Base-by-base conservation (phyloP, 2,329 filamentous ascomycete genomes). In the Fusarium drepaniforme region DNA sequence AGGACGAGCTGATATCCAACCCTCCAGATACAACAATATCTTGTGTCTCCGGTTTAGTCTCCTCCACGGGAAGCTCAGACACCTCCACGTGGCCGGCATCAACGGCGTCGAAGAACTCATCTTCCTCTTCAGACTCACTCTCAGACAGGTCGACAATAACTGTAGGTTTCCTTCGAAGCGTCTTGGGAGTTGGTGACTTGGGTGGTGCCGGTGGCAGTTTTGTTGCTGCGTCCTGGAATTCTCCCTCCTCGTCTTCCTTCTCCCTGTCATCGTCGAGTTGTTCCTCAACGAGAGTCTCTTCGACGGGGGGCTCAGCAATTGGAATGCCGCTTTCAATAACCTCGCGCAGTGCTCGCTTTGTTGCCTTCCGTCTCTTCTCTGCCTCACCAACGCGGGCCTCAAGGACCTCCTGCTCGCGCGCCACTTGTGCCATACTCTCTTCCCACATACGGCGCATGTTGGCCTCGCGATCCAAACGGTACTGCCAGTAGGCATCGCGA, bases 371-470 rank as follows among this genome's bases (percentile, higher is more conserved):
- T 87, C 97, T 98, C 80, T 93, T 90, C 82, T 98, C 96, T 2
- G 95, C 94, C 83, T 98, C 94, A 53, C 94, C 95, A 71, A 98
- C 94, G 68, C 92, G 93, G 40, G 91, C 94, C 81, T 98, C 95
- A 2, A 99, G 89, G 62, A 95, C 90, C 83, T 98, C 97, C 78
- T 99, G 97, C 82, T 99, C 97, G 66, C 91, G 92, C 21, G 96
- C 97, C n/a, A 99, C 93, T 78, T 96, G 92, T 12, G 97, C 95
- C 97, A 99, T 98, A 84, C 96, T 98, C 80, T 99, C 97, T 84
- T 99, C 97, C 97, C 97, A 99, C 91, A 99, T 94, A 70, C 94
- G 93, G 42, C 97, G 92, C 85, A 98, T 93, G 81, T 98, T 94
- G 51, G 93, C 92, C 84, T 99, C 97, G 64, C 95, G 93, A 77